These are phyloP conservation scores for Globisporangium radiosum DNA, from an alignment of 352 stramenopile species.

Conservation along the genomic window DNA sequence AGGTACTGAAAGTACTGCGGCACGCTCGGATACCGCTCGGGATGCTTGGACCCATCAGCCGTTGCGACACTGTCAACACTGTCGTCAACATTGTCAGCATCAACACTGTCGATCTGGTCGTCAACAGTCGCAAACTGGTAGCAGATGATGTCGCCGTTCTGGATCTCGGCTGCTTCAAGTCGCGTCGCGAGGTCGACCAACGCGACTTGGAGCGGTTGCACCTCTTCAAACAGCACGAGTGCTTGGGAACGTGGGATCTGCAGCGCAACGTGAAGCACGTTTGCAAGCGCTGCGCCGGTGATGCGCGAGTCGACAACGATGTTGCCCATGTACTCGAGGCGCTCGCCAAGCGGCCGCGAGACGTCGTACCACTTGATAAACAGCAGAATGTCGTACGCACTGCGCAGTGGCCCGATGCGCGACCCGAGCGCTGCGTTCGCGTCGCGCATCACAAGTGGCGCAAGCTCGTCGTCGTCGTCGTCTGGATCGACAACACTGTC, in stretches of 20 bases:
- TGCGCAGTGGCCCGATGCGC: slow-evolving; percentile 12
- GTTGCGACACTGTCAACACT: slow-evolving; percentile 19
- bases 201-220: slow-evolving; percentile 56
- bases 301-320: slow-evolving; percentile 57
- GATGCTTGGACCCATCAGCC: background rate
- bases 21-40: slow-evolving; percentile 60
- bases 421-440: background rate
- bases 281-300: slow-evolving; percentile 44
- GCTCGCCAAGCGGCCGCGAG: slow-evolving; percentile 44
- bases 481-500: slow-evolving; percentile 1
- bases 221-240: slow-evolving; percentile 70
- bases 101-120: slow-evolving; percentile 1
- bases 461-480: slow-evolving; percentile 13
- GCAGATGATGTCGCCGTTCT: slow-evolving; percentile 82
- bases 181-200: slow-evolving; percentile 46
- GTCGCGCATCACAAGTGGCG: background rate
- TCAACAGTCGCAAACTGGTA: slow-evolving; percentile 55
- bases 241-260: slow-evolving; percentile 38
- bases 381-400: slow-evolving; percentile 57
- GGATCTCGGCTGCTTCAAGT: slow-evolving; percentile 53
- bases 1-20: slow-evolving; percentile 79
- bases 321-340: slow-evolving; percentile 77
- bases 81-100: slow-evolving; percentile 10
- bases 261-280: slow-evolving; percentile 46
- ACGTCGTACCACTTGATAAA: slow-evolving; percentile 85